A percentile compares a stretch with the other conserved stretches of the same genome.
Evolutionary conservation across 352 stramenopile species (phyloP).

Genomic region (Pythium utonaiense): DNA sequence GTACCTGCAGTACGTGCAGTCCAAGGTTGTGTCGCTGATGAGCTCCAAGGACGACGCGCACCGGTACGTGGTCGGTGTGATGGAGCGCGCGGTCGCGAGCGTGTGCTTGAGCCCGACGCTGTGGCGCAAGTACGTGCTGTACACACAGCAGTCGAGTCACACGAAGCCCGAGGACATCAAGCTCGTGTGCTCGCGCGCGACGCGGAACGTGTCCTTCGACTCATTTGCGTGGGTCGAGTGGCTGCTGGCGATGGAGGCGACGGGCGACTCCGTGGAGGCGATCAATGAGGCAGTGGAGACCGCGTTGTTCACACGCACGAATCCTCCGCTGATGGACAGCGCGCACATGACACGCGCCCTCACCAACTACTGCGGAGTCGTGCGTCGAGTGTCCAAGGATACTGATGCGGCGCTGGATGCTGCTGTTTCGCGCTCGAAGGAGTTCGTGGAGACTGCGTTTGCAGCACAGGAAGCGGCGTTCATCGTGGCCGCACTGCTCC

Average conservation of each 20-base stretch:
- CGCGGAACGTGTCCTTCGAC: slow-evolving; percentile 70
- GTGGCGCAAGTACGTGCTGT: slow-evolving; percentile 57
- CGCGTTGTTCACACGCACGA: slow-evolving; percentile 31
- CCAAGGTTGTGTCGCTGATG: slow-evolving; percentile 36
- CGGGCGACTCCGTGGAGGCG: neutral
- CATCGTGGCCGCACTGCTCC: slow-evolving; percentile 26
- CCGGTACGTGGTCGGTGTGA: slow-evolving; percentile 40
- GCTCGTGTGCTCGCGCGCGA: slow-evolving; percentile 32
- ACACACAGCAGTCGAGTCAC: slow-evolving; percentile 15
- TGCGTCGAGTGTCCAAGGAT: slow-evolving; percentile 10
- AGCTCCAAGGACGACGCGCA: neutral
- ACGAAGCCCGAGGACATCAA: neutral
- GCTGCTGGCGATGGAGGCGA: slow-evolving; percentile 48
- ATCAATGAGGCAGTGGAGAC: slow-evolving; percentile 27
- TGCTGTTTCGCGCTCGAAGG: slow-evolving; percentile 32
- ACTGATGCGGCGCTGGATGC: slow-evolving; percentile 23
- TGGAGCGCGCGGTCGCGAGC: slow-evolving; percentile 49
- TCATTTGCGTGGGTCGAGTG: slow-evolving; percentile 51
- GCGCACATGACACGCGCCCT: slow-evolving; percentile 47
- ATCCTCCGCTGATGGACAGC: slow-evolving; percentile 46
- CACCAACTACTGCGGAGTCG: slow-evolving; percentile 26
- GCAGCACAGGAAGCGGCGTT: slow-evolving; percentile 30
- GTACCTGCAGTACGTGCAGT: slow-evolving; percentile 67
- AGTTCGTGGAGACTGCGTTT: slow-evolving; percentile 35
- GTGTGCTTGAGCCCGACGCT: slow-evolving; percentile 55